These are phyloP conservation scores for Mucor irregularis DNA, from an alignment of 371 early-diverging fungal genomes.

Conservation along the genomic window DNA sequence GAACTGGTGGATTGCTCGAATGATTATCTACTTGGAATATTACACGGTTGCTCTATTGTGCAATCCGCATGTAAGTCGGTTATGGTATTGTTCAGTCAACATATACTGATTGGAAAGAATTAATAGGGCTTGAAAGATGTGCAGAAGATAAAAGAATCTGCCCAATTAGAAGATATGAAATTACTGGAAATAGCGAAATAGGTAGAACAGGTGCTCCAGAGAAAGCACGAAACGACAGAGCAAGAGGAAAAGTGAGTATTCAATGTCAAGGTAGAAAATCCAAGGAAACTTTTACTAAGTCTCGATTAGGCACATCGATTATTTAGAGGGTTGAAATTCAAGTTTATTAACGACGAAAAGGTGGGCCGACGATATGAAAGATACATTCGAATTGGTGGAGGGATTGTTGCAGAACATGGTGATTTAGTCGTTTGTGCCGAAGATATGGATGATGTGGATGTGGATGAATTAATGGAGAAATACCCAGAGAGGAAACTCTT, in stretches of 20 bases:
- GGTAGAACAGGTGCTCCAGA: conserved; percentile 23
- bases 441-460: background rate
- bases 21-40: conserved; percentile 9
- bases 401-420: background rate
- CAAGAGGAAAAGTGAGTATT: background rate
- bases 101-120: background rate
- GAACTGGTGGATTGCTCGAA: background rate
- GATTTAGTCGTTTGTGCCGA: conserved; percentile 10
- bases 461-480: background rate
- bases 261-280: too few species aligned
- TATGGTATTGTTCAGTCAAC: background rate
- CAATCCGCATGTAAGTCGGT: conserved; percentile 8
- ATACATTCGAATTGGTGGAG: conserved; percentile 10
- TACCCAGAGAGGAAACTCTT: background rate
- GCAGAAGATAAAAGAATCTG: background rate
- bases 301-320: conserved; percentile 10
- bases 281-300: too few species aligned
- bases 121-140: conserved; percentile 18
- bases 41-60: conserved; percentile 18
- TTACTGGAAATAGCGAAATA: conserved; percentile 5
- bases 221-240: conserved; percentile 10
- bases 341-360: conserved; percentile 4
- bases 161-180: conserved; percentile 11
- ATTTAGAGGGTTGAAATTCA: conserved; percentile 2
- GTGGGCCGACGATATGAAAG: background rate